phyloP scores from a whole-genome alignment of 1,284 basidiomycete species.

The Entoloma clypeatum region DNA sequence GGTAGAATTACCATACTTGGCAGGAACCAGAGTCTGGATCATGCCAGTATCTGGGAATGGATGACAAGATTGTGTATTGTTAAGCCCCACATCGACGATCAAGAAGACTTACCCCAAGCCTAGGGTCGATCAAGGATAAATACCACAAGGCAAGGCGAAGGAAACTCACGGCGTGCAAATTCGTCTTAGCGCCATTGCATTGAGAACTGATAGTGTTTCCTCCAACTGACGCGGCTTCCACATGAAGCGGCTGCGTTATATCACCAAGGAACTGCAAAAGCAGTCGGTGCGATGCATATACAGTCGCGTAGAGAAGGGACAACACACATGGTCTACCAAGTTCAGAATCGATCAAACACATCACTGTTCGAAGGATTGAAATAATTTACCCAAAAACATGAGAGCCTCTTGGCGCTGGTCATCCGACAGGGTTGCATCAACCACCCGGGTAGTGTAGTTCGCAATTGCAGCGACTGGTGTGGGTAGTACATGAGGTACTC shows the following conservation, averaged over 20 bases:
- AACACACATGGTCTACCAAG: conserved; percentile 34
- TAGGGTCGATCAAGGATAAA: conserved; percentile 9
- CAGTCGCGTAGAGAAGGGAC: neutral
- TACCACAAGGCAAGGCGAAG: neutral
- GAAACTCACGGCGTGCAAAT: conserved; percentile 46
- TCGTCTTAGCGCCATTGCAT: conserved; percentile 40
- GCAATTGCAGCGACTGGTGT: conserved; percentile 46
- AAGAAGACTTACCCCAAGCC: conserved; percentile 32
- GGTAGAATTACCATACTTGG: conserved; percentile 36
- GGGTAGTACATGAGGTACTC: neutral
- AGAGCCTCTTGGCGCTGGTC: conserved; percentile 47
- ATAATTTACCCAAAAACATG: conserved; percentile 40
- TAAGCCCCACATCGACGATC: neutral
- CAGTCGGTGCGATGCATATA: neutral
- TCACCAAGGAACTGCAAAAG: conserved; percentile 45
- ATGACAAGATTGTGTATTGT: neutral
- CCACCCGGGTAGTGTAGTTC: conserved; percentile 51
- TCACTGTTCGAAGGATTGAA: neutral
- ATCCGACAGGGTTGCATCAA: conserved; percentile 37
- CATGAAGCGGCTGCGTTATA: conserved; percentile 49
- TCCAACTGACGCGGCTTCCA: conserved; percentile 40
- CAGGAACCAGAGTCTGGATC: conserved; percentile 40
- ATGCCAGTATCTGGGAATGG: conserved; percentile 40
- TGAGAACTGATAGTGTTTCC: conserved; percentile 39
- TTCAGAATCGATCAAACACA: conserved; percentile 1